Evolutionary conservation across 2,329 filamentous ascomycete species (phyloP).

Genomic region (Didymella arachidicola): DNA sequence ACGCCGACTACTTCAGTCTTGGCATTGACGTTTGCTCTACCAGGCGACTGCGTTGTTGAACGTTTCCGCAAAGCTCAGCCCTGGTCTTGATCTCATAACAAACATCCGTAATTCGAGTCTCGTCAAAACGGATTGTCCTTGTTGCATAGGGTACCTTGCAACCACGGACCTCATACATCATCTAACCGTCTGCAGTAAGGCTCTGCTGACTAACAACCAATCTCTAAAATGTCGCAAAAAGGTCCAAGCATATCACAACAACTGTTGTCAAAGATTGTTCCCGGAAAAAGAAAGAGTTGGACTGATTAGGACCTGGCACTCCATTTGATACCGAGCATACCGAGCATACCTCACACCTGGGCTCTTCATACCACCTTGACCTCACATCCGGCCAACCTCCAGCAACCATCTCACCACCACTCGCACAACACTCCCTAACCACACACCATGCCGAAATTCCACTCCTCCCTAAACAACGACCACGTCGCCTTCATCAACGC

Average conservation of each 20-base stretch:
- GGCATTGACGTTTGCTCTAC: background rate
- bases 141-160: background rate
- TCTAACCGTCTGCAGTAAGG: constrained; percentile 20
- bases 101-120: no score
- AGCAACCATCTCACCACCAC: background rate
- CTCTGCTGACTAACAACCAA: constrained; percentile 16
- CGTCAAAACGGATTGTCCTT: no score
- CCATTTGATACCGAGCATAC: background rate
- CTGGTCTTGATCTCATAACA: background rate
- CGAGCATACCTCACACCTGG: background rate
- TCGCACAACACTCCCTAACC: background rate
- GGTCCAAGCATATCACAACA: constrained; percentile 5
- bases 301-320: no score
- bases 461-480: constrained; percentile 61
- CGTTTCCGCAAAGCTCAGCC: background rate
- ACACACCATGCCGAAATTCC: constrained; percentile 67
- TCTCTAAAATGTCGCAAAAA: constrained; percentile 17
- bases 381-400: background rate
- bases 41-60: background rate
- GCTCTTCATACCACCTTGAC: background rate
- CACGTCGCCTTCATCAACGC: constrained; percentile 69
- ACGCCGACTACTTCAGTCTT: constrained; percentile 15
- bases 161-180: background rate
- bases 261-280: background rate
- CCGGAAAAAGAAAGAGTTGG: constrained; percentile 3